A percentile compares a stretch with the other conserved stretches of the same genome.
Conservation (phyloP, 1,139 yeast species). For the Maudiozyma humilis region DNA sequence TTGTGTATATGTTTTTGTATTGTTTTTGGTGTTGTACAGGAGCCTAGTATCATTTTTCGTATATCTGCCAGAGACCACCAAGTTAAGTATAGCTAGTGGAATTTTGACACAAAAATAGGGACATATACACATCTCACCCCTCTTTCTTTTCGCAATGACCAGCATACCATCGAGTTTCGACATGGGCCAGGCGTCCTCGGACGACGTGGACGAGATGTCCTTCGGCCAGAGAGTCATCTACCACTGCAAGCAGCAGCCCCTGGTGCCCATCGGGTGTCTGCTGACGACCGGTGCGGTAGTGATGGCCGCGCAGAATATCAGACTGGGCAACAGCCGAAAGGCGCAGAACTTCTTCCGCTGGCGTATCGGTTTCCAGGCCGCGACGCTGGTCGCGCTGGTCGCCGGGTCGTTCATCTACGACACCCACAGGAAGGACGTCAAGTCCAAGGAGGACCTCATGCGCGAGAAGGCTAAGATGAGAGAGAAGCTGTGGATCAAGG, state of each 20-base stretch:
- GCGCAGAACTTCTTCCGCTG: slow-evolving; percentile 86
- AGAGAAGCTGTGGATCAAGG: slow-evolving; percentile 85
- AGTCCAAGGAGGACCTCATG: slow-evolving; percentile 51
- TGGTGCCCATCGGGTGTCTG: slow-evolving; percentile 72
- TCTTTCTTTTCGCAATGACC: too few relatives aligned
- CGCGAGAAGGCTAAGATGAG: slow-evolving; percentile 64
- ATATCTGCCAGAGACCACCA: too few relatives aligned
- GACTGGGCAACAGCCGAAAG: slow-evolving; percentile 59
- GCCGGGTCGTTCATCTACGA: slow-evolving; percentile 68
- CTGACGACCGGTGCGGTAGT: slow-evolving; percentile 75
- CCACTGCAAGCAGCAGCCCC: slow-evolving; percentile 60
- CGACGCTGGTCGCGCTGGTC: slow-evolving; percentile 72
- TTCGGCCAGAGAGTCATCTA: slow-evolving; percentile 32
- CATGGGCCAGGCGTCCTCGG: slow-evolving; percentile 11
- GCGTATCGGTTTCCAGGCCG: slow-evolving; percentile 80
- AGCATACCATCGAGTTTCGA: slow-evolving; percentile 34
- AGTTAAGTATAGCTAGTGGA: too few relatives aligned
- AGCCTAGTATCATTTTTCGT: too few relatives aligned
- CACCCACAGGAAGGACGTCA: slow-evolving; percentile 32
- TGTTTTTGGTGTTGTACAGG: too few relatives aligned
- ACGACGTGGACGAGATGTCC: slow-evolving; percentile 26
- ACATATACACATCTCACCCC: too few relatives aligned
- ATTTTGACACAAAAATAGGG: too few relatives aligned
- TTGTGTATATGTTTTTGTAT: too few relatives aligned
- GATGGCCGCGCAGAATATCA: slow-evolving; percentile 69